A percentile compares a stretch with the other conserved stretches of the same genome.
Conservation (phyloP, 805 yeast species). For the Candida xyloterini region DNA sequence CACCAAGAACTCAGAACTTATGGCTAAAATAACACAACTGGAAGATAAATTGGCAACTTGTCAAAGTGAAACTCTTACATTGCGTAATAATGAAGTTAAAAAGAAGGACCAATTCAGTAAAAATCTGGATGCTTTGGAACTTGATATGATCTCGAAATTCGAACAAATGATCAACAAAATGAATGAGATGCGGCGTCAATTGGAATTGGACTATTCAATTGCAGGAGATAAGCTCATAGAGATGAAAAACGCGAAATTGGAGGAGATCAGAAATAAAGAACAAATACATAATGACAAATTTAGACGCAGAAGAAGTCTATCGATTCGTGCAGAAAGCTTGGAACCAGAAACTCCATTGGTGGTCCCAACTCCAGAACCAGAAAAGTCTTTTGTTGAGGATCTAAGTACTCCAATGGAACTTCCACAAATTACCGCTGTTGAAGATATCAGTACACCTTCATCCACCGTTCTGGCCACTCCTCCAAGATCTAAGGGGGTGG, state of each 20-base stretch:
- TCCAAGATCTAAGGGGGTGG: constrained; percentile 9
- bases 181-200: constrained; percentile 12
- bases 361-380: constrained; percentile 15
- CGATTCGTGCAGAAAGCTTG: constrained; percentile 4
- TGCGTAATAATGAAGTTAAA: constrained; percentile 23
- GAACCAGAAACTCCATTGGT: constrained; percentile 7
- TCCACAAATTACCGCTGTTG: neutral
- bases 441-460: neutral
- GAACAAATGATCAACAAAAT: constrained; percentile 13
- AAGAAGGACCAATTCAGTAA: constrained; percentile 11
- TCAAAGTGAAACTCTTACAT: constrained; percentile 27
- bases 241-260: constrained; percentile 11
- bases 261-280: constrained; percentile 11
- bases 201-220: constrained; percentile 2
- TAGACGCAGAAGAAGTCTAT: constrained; percentile 5
- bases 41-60: constrained; percentile 41
- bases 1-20: constrained; percentile 51
- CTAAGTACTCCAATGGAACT: constrained; percentile 2
- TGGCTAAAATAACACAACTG: constrained; percentile 48
- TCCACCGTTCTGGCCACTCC: constrained; percentile 13
- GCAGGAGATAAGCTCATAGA: constrained; percentile 4
- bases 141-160: constrained; percentile 11
- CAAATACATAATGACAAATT: constrained; percentile 1
- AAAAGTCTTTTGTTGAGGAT: neutral
- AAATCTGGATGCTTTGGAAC: constrained; percentile 10